Evolutionary conservation across 352 stramenopile genomes (phyloP), one percentile per base, ranked within the genome.

Genomic region (Phytophthora tentaculata): DNA sequence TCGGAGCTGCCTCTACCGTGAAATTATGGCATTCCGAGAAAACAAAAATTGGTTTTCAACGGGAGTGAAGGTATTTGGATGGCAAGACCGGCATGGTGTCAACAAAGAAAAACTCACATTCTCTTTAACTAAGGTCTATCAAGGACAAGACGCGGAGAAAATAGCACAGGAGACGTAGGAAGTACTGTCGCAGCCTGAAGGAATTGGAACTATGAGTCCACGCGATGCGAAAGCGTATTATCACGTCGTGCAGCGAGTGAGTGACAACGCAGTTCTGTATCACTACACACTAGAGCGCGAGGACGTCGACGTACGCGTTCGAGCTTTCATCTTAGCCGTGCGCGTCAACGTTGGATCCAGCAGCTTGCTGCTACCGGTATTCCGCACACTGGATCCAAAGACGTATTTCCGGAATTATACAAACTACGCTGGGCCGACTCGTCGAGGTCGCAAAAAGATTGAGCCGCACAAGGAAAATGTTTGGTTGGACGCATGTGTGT

Each of bases 291-390:
- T 45, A 19, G 78, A 90, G 62, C 76, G 77, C 10, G 60, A 69
- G 2, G 58, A 61, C 14, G 57, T 35, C 13, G 79, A 88, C 59
- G 55, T 81, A n/a, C 67, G 71, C 9, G 45, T 80, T 51, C 74
- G 84, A 56, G 69, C 77, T 20, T 72, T 90, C 49, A 74, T 90
- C 61, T 59, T 90, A 20, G 71, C 58, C 0, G 80, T 73, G 59
- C 71, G 74, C 1, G 61, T 90, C 2, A 59, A 81, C 10, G 7
- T 39, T 14, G 32, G 32, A 39, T 14, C 6, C 5, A 9, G 14
- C 14, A 3, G 10, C 14, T 39, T 10, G 7, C 6, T 39, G 32
- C 7, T 39, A 39, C n/a, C n/a, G n/a, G 9, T 32, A 9, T 14
- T 39, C 10, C 32, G 32, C 32, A 39, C 6, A 2, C 14, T 39